Conservation (phyloP, 495 filamentous ascomycete species). For the Podospora conica region DNA sequence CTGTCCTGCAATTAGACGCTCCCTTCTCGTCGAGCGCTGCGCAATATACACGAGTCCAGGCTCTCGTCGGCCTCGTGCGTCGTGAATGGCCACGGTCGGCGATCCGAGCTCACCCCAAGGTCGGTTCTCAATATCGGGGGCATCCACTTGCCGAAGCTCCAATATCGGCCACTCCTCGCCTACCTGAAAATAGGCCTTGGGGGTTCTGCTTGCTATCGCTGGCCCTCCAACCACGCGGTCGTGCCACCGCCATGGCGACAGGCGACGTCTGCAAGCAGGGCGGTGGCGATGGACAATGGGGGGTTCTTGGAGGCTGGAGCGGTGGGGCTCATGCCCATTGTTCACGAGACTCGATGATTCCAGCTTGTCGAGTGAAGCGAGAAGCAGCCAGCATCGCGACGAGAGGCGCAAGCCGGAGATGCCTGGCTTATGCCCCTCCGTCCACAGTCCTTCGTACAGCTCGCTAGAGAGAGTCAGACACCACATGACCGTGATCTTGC, state of each 20-base stretch:
- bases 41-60: neutral
- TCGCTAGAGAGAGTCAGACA: neutral
- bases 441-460: neutral
- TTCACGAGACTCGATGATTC: neutral
- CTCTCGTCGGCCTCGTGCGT: neutral
- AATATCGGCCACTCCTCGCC: constrained; percentile 24
- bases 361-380: neutral
- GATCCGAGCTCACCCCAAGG: constrained; percentile 7
- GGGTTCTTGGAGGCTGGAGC: no score
- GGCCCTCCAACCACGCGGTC: neutral
- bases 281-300: neutral
- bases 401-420: neutral
- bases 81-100: constrained; percentile 4
- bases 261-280: neutral
- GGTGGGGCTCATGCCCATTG: neutral
- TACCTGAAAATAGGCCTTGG: constrained; percentile 24
- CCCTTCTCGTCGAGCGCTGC: neutral
- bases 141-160: constrained; percentile 15
- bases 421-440: neutral
- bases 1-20: neutral
- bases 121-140: constrained; percentile 17
- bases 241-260: neutral
- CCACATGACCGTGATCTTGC: neutral
- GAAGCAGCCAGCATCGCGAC: neutral
- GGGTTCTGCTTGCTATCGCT: constrained; percentile 3